Evolutionary conservation across 176 grass and related monocot genomes (phyloP).

Genomic region (Stipa capillata): DNA sequence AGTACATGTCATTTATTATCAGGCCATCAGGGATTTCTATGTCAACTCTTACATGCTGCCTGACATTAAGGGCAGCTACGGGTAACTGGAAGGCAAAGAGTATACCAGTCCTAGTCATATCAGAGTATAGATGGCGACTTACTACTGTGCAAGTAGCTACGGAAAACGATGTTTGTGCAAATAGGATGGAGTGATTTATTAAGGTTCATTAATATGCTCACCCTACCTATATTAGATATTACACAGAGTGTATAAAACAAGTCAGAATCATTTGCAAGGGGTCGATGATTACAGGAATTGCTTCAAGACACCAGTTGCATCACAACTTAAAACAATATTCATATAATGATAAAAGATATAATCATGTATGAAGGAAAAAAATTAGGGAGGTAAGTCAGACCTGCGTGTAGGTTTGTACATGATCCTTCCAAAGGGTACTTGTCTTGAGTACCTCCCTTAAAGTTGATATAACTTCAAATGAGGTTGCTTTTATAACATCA

Average conservation of each 20-base stretch:
- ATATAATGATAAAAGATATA: neutral
- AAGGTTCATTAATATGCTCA: neutral
- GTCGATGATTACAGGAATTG: too few relatives aligned
- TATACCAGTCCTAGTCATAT: neutral
- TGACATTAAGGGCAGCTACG: neutral
- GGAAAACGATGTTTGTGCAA: too few relatives aligned
- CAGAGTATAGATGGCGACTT: too few relatives aligned
- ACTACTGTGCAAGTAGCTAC: too few relatives aligned
- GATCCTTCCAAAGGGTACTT: conserved; percentile 95
- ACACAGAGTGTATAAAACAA: too few relatives aligned
- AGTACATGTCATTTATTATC: neutral
- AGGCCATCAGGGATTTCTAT: neutral
- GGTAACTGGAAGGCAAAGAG: neutral
- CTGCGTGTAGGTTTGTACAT: conserved; percentile 92
- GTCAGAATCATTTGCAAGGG: too few relatives aligned
- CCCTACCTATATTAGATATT: neutral
- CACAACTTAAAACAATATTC: conserved; percentile 8
- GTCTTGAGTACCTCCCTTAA: conserved; percentile 88
- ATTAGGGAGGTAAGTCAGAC: conserved; percentile 21
- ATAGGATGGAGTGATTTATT: neutral
- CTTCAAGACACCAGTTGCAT: neutral
- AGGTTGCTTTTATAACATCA: conserved; percentile 91
- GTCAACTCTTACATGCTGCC: neutral
- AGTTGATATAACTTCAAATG: conserved; percentile 99
- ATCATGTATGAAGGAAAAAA: neutral